Conservation (phyloP, 148 eudicot genomes). For the Dysphania ambrosioides region DNA sequence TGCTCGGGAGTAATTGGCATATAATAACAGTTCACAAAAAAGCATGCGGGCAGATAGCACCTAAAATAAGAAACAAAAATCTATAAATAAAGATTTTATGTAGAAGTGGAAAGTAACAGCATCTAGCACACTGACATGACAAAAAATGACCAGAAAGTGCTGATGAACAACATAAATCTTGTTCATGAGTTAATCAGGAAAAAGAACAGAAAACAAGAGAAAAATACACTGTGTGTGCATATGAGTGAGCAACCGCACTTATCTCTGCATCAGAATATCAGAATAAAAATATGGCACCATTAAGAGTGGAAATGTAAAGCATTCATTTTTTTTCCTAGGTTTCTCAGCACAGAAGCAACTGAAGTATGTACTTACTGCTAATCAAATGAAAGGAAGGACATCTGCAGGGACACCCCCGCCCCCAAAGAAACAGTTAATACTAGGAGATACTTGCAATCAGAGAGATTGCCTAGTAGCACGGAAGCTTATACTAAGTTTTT, state of each 20-base stretch:
- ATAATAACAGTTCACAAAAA: conserved; percentile 4
- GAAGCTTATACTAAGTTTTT: background rate
- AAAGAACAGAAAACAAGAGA: background rate
- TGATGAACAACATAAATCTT: background rate
- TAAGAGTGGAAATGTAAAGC: background rate
- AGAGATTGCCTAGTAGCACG: background rate
- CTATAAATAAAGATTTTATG: conserved; percentile 22
- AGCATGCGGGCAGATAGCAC: conserved; percentile 7
- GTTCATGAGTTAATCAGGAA: background rate
- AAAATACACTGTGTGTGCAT: background rate
- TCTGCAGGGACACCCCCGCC: too few relatives aligned
- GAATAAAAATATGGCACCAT: background rate
- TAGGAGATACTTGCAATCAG: background rate
- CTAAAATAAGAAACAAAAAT: conserved; percentile 7
- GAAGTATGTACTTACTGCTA: background rate
- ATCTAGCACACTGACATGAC: conserved; percentile 11
- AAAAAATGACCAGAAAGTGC: conserved; percentile 2
- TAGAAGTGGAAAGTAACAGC: conserved; percentile 7
- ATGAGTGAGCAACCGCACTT: background rate
- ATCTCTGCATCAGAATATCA: conserved; percentile 1
- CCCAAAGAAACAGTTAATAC: too few relatives aligned
- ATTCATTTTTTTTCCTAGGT: background rate
- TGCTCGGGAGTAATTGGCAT: conserved; percentile 13
- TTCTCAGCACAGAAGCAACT: background rate
- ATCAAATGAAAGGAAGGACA: background rate